Conservation (phyloP, 164 flowering plant species). For the Aristolochia californica region DNA sequence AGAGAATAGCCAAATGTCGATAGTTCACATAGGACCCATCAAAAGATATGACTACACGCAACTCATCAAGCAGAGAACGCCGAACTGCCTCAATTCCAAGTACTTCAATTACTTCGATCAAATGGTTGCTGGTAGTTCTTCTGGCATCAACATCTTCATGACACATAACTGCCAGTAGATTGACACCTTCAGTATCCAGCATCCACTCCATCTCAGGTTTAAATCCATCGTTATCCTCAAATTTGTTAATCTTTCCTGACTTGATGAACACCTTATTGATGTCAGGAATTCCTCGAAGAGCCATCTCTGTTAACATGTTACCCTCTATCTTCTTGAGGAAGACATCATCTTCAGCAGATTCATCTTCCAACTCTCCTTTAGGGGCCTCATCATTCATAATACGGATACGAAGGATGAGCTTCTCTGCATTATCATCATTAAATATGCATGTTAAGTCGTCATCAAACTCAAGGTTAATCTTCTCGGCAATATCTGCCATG, state of each 20-base stretch:
- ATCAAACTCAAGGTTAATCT: conserved; percentile 88
- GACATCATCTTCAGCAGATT: conserved; percentile 99
- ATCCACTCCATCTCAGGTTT: conserved; percentile 88
- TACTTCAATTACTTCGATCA: conserved; percentile 95
- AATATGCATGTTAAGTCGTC: conserved; percentile 92
- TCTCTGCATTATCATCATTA: conserved; percentile 97
- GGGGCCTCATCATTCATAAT: conserved; percentile 98
- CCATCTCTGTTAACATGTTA: conserved; percentile 98
- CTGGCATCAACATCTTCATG: conserved; percentile 92
- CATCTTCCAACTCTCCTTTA: conserved; percentile 78
- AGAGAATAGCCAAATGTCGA: conserved; percentile 85
- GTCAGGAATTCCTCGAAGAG: conserved; percentile 93
- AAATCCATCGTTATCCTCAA: conserved; percentile 79
- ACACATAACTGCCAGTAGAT: conserved; percentile 89
- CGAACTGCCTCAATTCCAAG: conserved; percentile 98
- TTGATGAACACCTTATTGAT: conserved; percentile 93
- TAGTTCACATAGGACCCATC: conserved; percentile 99
- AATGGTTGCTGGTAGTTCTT: conserved; percentile 91
- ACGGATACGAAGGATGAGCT: conserved; percentile 86
- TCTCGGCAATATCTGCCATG: conserved; percentile 98
- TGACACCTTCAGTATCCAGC: conserved; percentile 98
- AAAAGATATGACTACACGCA: conserved; percentile 95
- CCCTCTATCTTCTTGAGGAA: conserved; percentile 94
- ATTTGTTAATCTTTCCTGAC: conserved; percentile 55
- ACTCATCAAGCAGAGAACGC: conserved; percentile 71